These are phyloP conservation scores for Dictyostelium intermedium DNA, from an alignment of 78 protist genomes.

Conservation along the genomic window DNA sequence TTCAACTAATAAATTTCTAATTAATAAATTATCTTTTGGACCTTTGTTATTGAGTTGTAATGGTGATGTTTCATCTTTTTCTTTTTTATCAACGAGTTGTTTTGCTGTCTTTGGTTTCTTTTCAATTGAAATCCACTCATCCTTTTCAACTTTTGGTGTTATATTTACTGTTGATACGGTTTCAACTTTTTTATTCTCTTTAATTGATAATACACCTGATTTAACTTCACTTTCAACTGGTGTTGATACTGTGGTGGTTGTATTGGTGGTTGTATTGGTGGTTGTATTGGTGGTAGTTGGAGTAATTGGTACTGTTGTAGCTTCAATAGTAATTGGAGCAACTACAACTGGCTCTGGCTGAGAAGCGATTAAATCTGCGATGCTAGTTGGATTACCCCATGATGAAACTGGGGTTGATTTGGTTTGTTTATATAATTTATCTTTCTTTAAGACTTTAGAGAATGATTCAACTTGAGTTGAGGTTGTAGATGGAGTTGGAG, in stretches of 20 bases:
- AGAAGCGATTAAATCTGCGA: not conserved
- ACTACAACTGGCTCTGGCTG: not conserved
- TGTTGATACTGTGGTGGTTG: not conserved
- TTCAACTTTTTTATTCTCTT: slow-evolving; percentile 26
- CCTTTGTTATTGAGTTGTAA: not conserved
- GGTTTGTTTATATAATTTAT: not conserved
- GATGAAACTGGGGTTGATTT: not conserved
- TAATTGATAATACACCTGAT: not conserved
- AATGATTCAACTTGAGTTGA: not conserved
- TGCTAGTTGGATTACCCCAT: not conserved
- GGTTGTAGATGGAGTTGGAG: not conserved
- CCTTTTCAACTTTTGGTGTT: not conserved
- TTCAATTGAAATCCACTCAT: slow-evolving; percentile 63
- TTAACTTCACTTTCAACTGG: not conserved
- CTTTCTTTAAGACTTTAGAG: not conserved
- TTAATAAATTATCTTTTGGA: slow-evolving; percentile 11
- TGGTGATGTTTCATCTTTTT: not conserved
- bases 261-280: not conserved
- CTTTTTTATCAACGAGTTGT: not conserved
- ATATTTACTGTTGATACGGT: not conserved
- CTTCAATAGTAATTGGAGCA: not conserved
- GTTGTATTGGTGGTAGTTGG: not conserved
- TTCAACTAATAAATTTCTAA: slow-evolving; percentile 56
- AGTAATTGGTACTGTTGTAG: not conserved
- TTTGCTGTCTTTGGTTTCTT: slow-evolving; percentile 45